Evolutionary conservation across 495 filamentous ascomycete genomes (phyloP).

Genomic region (Evernia prunastri): DNA sequence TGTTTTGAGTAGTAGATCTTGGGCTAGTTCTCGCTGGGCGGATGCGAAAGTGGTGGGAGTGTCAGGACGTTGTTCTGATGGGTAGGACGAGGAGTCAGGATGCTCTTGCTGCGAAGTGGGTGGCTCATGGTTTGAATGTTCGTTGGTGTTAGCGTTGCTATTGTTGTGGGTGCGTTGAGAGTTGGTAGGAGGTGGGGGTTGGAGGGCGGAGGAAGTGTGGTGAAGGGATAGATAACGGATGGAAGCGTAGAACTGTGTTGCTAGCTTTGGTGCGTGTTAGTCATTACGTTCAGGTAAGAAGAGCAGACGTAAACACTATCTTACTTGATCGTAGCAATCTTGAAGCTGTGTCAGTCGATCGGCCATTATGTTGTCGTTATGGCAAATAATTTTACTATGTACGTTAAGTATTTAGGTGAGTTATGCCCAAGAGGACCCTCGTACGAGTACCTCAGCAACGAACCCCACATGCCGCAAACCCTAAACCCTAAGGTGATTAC

Average conservation of each 20-base stretch:
- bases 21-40: slow-evolving; percentile 72
- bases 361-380: too few relatives aligned
- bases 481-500: too few relatives aligned
- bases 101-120: slow-evolving; percentile 28
- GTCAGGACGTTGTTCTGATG: slow-evolving; percentile 44
- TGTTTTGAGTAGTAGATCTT: slow-evolving; percentile 81
- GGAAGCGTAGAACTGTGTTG: slow-evolving; percentile 81
- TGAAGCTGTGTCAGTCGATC: slow-evolving; percentile 92
- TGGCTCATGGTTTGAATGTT: slow-evolving; percentile 46
- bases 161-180: slow-evolving; percentile 1
- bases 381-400: too few relatives aligned
- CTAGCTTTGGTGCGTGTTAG: slow-evolving; percentile 50
- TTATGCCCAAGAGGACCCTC: too few relatives aligned
- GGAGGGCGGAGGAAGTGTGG: slow-evolving; percentile 66
- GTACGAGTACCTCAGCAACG: too few relatives aligned
- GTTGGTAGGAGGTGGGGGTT: slow-evolving; percentile 32
- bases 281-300: not conserved
- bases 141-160: slow-evolving; percentile 19
- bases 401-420: too few relatives aligned
- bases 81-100: slow-evolving; percentile 13
- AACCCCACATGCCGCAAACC: too few relatives aligned
- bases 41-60: slow-evolving; percentile 59
- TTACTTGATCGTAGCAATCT: slow-evolving; percentile 85
- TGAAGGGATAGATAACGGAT: slow-evolving; percentile 77
- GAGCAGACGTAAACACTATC: slow-evolving; percentile 2